Evolutionary conservation across 176 grass and related monocot genomes (phyloP), one percentile per base, ranked within the genome.

Genomic region (Eleusine indica): DNA sequence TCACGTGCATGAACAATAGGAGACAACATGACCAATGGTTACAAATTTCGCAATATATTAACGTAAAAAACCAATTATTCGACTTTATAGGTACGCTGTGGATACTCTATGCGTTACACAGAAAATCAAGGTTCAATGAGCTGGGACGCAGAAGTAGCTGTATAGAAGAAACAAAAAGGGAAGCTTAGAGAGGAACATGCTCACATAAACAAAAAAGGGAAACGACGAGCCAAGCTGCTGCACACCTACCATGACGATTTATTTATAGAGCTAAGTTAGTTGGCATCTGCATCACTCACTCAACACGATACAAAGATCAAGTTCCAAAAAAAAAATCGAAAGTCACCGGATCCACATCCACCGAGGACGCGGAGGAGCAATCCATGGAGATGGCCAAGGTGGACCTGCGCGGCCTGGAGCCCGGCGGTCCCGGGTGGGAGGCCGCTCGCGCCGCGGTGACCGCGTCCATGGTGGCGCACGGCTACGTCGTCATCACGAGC

Each of bases 401-500:
- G 1, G 85, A 85, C 66, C 83, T 91, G 57, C 58, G 82, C 3
- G 85, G 85, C 1, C 53, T 87, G 64, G 71, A 68, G 21, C 89
- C 57, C 4, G 18, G 78, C 68, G 75, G 51, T 11, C 46, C 77
- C 14, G 70, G 82, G 1, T 94, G 92, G 92, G 89, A 80, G 1
- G 63, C n/a, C 30, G 69, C 77, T 29, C 81, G 87, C 4, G 57
- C 37, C 4, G 72, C 86, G 76, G 89, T 46, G 73, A 83, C 84
- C 49, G 58, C 73, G 25, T 87, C 92, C 35, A 66, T 94, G 67
- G 15, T 76, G 73, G 56, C 57, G 30, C 81, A 80, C 69, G 92
- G 93, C 58, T 91, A 69, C 75, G 84, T 88, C 70, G 70, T 83
- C 28, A 74, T 76, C 41, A 28, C 66, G 37, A 87, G 86, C 75